Conservation (phyloP, 2,329 filamentous ascomycete genomes). For the Calonectria hawksworthii region DNA sequence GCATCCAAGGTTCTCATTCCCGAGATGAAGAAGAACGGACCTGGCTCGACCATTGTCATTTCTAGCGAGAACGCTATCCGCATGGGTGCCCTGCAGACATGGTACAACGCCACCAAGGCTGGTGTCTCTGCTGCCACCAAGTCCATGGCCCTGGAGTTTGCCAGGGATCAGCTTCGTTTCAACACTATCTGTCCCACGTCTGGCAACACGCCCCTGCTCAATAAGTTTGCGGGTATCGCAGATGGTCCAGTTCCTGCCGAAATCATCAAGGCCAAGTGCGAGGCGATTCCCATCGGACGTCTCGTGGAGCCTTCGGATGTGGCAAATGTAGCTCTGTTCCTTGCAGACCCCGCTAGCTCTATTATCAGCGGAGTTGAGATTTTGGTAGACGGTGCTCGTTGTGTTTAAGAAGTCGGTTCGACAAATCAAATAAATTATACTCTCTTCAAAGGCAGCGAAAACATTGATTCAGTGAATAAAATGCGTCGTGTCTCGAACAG, state of each 20-base stretch:
- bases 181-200: slow-evolving; percentile 31
- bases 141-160: slow-evolving; percentile 32
- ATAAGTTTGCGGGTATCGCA: slow-evolving; percentile 34
- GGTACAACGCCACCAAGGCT: slow-evolving; percentile 33
- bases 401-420: slow-evolving; percentile 12
- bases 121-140: slow-evolving; percentile 31
- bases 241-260: slow-evolving; percentile 34
- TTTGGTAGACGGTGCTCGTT: slow-evolving; percentile 36
- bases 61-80: slow-evolving; percentile 33
- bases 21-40: slow-evolving; percentile 35
- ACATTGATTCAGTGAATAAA: neutral
- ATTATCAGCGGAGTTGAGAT: slow-evolving; percentile 36
- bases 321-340: slow-evolving; percentile 37
- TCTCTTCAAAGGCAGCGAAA: neutral
- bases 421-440: neutral
- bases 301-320: slow-evolving; percentile 38
- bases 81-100: slow-evolving; percentile 26
- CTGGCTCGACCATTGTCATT: slow-evolving; percentile 31
- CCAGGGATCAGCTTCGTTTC: slow-evolving; percentile 31
- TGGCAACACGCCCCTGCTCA: slow-evolving; percentile 26
- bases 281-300: slow-evolving; percentile 36
- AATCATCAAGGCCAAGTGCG: slow-evolving; percentile 37
- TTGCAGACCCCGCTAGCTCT: slow-evolving; percentile 36
- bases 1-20: slow-evolving; percentile 31
- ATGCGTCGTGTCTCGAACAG: too few relatives aligned